Conservation (phyloP, 441 rosid genomes). For the Viola pubescens region DNA sequence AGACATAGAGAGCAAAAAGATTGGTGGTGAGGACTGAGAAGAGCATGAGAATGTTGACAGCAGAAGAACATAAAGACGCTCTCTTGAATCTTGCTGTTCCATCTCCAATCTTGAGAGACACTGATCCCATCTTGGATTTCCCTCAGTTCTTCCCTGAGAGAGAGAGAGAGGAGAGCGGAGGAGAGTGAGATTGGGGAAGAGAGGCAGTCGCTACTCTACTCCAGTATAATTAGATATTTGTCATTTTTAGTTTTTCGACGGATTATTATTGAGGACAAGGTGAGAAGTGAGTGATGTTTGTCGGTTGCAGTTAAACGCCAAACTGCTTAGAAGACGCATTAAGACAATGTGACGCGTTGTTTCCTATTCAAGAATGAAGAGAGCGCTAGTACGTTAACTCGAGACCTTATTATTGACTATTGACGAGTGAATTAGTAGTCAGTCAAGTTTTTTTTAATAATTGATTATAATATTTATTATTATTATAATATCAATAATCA, state of each 20-base stretch:
- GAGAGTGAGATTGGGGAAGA: slow-evolving; percentile 13
- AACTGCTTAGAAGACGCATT: neutral
- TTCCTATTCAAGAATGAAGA: too few species aligned
- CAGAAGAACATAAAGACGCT: slow-evolving; percentile 66
- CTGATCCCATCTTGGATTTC: slow-evolving; percentile 56
- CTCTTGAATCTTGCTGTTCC: slow-evolving; percentile 85
- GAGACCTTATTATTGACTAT: too few species aligned
- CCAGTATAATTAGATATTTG: neutral
- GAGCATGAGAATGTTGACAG: slow-evolving; percentile 82
- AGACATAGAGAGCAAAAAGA: slow-evolving; percentile 84
- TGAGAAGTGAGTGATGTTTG: neutral
- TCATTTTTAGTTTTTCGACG: neutral
- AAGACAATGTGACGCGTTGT: too few species aligned
- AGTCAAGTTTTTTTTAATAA: too few species aligned
- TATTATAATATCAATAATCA: too few species aligned
- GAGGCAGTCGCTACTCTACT: slow-evolving; percentile 12
- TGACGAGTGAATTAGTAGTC: too few species aligned
- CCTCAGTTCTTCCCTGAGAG: neutral
- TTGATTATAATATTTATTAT: too few species aligned
- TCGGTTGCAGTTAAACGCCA: slow-evolving; percentile 2
- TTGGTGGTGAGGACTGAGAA: slow-evolving; percentile 81
- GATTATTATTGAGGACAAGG: neutral
- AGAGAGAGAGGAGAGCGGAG: neutral
- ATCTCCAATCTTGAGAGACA: slow-evolving; percentile 71
- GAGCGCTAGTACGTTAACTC: too few species aligned